Percentiles rank a stretch among this genome's conserved stretches.
phyloP scores from a whole-genome alignment of 441 rosid genomes.

The Erodium trifolium region DNA sequence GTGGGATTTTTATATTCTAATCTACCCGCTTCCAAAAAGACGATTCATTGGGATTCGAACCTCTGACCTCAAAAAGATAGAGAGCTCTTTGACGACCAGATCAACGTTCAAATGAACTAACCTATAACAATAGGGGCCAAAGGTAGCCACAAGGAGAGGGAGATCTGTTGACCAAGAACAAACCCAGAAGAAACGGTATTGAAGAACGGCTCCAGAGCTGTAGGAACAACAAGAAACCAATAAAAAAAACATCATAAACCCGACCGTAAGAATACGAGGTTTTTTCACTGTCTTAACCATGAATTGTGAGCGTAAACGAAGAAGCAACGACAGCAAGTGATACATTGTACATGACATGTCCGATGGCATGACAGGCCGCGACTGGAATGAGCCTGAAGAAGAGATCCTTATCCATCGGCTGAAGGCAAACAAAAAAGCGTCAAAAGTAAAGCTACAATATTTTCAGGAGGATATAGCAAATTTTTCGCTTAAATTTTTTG shows the following conservation, averaged over 20 bases:
- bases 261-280: neutral
- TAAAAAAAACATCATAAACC: neutral
- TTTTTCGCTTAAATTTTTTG: no score
- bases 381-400: conserved; percentile 28
- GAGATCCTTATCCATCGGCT: neutral
- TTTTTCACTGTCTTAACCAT: neutral
- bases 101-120: neutral
- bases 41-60: no score
- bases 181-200: conserved; percentile 55
- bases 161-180: conserved; percentile 8
- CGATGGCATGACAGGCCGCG: neutral
- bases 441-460: neutral
- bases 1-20: no score
- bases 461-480: neutral
- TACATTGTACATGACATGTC: neutral
- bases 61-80: no score
- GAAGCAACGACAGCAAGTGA: neutral
- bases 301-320: neutral
- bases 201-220: conserved; percentile 61
- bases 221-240: neutral
- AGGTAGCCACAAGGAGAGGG: conserved; percentile 18
- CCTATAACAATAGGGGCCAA: conserved; percentile 59
- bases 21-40: no score
- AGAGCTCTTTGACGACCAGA: no score
- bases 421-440: neutral